Evolutionary conservation across 1,284 basidiomycete genomes (phyloP), one percentile per base, ranked within the genome.

Genomic region (Pseudozyma sp.): DNA sequence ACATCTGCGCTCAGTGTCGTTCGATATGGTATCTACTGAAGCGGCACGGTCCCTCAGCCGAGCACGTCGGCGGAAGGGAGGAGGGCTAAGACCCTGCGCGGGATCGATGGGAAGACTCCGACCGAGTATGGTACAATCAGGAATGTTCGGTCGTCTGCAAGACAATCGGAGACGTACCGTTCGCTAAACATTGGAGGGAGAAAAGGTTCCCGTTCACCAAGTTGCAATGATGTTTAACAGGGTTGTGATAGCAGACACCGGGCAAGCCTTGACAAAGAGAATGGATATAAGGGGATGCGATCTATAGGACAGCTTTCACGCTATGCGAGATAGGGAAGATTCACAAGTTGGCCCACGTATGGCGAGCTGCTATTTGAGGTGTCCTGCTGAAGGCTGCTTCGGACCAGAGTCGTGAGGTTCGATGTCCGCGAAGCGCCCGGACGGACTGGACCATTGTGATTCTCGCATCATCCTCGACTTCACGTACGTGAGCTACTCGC

Each of bases 41-140:
- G 24, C 24, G 24, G 24, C 24, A 24, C 24, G 4, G 24, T 24
- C 4, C 4, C 24, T 24, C 24, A 51, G 35, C 37, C 13, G 14
- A 3, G 35, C 14, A 39, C 17, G 13, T 45, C 19, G 19, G 44
- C n/a, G 33, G 16, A 35, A 51, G 14, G 35, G 37, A 52, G 30
- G 33, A 6, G 8, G n/a, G 33, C 17, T 19, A 42, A 54, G 52
- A 54, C 19, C 42, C 31, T 24, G 42, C 33, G 52, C 33, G 52
- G 42, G 42, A 54, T 17, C 17, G 29, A 62, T 57, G 58, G 46
- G 54, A 45, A 47, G 43, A 67, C 65, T 61, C 65, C 50, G 58
- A 61, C 58, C 17, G n/a, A 5, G 46, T 47, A 67, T 67, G 58
- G 58, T 58, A 61, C 49, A 50, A 58, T 58, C 48, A 44, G n/a